phyloP scores from a whole-genome alignment of 192 early-diverging fungal genomes.

The Coemansia sp. region DNA sequence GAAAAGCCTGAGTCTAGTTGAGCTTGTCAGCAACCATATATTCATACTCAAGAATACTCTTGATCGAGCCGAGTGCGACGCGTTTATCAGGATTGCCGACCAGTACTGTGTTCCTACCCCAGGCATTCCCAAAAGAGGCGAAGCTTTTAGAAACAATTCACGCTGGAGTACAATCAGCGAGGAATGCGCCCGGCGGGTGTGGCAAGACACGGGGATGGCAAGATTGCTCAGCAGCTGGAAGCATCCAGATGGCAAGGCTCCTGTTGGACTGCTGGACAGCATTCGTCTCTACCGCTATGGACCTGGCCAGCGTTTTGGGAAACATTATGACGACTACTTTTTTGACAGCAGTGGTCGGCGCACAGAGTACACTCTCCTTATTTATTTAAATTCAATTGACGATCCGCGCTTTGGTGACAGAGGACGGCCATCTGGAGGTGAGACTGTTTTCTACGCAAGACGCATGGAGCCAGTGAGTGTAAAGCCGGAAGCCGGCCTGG shows the following conservation, averaged over 20 bases:
- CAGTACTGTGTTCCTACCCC: slow-evolving; percentile 28
- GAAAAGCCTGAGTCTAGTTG: slow-evolving; percentile 22
- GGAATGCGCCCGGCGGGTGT: slow-evolving; percentile 54
- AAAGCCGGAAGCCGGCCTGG: slow-evolving; percentile 58
- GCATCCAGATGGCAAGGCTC: slow-evolving; percentile 33
- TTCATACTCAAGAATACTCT: slow-evolving; percentile 30
- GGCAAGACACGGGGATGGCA: slow-evolving; percentile 51
- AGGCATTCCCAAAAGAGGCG: slow-evolving; percentile 55
- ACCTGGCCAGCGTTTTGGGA: slow-evolving; percentile 60
- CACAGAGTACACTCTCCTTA: slow-evolving; percentile 60
- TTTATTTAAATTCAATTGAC: slow-evolving; percentile 58
- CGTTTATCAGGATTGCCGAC: slow-evolving; percentile 46
- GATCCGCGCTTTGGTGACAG: slow-evolving; percentile 31
- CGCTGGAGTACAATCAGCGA: slow-evolving; percentile 53
- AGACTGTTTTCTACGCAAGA: slow-evolving; percentile 55
- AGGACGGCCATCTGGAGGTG: slow-evolving; percentile 36
- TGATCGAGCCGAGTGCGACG: slow-evolving; percentile 38
- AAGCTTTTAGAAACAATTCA: slow-evolving; percentile 64
- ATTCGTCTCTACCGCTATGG: slow-evolving; percentile 65
- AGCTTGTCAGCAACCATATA: slow-evolving; percentile 46
- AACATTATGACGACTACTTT: slow-evolving; percentile 64
- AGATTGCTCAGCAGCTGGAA: slow-evolving; percentile 43
- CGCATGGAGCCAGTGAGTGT: slow-evolving; percentile 57
- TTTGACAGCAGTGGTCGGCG: slow-evolving; percentile 52
- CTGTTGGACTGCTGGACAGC: slow-evolving; percentile 57